A percentile compares a stretch with the other conserved stretches of the same genome.
Evolutionary conservation across 345 rosid genomes (phyloP).

Genomic region (Orychophragmus violaceus): DNA sequence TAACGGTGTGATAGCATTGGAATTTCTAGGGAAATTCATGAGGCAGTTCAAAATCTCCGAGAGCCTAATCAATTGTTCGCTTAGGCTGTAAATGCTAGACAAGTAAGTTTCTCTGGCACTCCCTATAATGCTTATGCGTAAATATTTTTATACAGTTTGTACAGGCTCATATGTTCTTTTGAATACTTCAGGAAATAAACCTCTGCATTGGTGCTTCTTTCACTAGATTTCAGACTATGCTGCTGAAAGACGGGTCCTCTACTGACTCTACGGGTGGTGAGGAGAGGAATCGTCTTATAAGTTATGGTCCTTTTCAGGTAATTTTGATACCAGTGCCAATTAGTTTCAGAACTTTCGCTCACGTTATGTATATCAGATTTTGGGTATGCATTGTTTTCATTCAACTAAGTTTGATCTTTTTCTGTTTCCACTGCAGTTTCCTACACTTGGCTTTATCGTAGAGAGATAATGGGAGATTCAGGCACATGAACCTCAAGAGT

Average conservation of each 20-base stretch:
- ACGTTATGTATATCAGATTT: conserved; percentile 3
- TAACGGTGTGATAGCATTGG: conserved; percentile 15
- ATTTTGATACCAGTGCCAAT: conserved; percentile 12
- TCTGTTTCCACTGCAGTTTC: conserved; percentile 51
- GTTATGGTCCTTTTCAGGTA: conserved; percentile 99
- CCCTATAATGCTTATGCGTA: neutral
- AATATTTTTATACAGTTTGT: neutral
- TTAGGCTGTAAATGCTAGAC: conserved; percentile 95
- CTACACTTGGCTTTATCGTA: conserved; percentile 92
- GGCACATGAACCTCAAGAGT: conserved; percentile 90
- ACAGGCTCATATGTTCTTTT: neutral
- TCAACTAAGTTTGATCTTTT: conserved; percentile 12
- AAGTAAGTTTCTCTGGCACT: conserved; percentile 45
- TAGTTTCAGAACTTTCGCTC: neutral
- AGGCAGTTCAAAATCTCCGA: conserved; percentile 76
- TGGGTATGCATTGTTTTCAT: neutral
- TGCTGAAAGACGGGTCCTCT: conserved; percentile 65
- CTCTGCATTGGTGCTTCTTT: conserved; percentile 95
- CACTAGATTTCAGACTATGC: conserved; percentile 93
- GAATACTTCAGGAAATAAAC: conserved; percentile 67
- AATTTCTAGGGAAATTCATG: conserved; percentile 72
- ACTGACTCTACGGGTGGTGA: conserved; percentile 63
- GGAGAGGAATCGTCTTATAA: conserved; percentile 77
- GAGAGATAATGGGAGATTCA: conserved; percentile 93
- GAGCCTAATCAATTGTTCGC: conserved; percentile 82